Base-by-base conservation (phyloP, 169 alveolate genomes). In the Neospora caninum region DNA sequence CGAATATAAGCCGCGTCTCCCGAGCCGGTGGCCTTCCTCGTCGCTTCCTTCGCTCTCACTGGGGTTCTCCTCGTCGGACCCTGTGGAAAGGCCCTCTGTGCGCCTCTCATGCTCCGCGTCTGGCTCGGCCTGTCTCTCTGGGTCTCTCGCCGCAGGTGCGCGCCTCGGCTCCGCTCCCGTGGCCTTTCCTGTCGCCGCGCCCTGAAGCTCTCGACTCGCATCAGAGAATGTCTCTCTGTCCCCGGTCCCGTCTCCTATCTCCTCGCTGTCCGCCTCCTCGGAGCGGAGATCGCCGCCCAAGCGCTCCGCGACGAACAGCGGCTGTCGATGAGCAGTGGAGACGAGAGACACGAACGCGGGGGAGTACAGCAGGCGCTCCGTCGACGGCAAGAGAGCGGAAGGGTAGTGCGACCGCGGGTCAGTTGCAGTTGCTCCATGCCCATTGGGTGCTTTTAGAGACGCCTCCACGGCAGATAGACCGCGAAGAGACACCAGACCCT, bases 271-370 rank as follows among this genome's bases (percentile, higher is more conserved):
- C 13, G 16, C 39, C 16, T 31, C 34, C n/a, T 31, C 34, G 82
- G 38, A 69, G 82, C 16, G 34, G 82, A 69, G 82, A 4, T 2
- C 34, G 43, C n/a, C 45, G 45, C 86, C 27, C n/a, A 78, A 43
- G 13, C 86, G 39, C 45, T 78, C 86, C 49, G 86, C 86, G 13
- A 78, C 86, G 45, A 18, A 78, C 27, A 78, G 86, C 39, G 86
- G 86, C 45, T 78, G 86, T n/a, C 86, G 41, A 43, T n/a, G 86
- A 10, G 45, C n/a, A 4, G 86, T 78, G 49, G 86, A 78, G 86
- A 78, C 39, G 45, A 78, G 49, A 78, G 86, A 78, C 39, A n/a
- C 49, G 45, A 78, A 78, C 43, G n/a, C 86, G 0, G 86, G 41
- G 45, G 86, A n/a, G 20, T 25, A 20, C 9, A 78, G n/a, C 27